Conservation (phyloP, 495 filamentous ascomycete genomes). For the Chaetomidium leptoderma region DNA sequence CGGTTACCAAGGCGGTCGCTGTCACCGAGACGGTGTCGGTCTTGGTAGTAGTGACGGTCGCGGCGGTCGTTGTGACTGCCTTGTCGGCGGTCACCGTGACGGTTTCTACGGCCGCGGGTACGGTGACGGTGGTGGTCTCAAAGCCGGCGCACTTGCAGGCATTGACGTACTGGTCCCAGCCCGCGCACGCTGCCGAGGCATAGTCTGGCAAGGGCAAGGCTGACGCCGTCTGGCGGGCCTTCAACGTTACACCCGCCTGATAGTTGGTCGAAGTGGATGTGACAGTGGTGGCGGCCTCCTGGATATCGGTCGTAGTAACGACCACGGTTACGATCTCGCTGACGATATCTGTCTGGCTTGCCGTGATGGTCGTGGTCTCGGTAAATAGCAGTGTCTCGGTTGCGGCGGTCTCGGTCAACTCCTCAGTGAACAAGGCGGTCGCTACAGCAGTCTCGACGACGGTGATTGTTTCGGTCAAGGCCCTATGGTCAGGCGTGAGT, state of each 20-base stretch:
- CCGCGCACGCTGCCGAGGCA: neutral
- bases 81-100: neutral
- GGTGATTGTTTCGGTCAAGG: slow-evolving; percentile 7
- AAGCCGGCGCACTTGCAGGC: neutral
- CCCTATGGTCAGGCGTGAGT: neutral
- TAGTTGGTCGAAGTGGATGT: neutral
- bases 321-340: neutral
- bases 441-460: slow-evolving; percentile 7
- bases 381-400: slow-evolving; percentile 9
- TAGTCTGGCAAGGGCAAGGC: neutral
- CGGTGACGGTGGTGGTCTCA: slow-evolving; percentile 8
- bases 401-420: slow-evolving; percentile 6
- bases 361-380: slow-evolving; percentile 3
- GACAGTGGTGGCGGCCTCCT: neutral
- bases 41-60: slow-evolving; percentile 1
- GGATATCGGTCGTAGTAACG: neutral
- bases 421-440: slow-evolving; percentile 12
- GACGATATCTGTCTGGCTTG: neutral
- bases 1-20: neutral
- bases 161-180: neutral
- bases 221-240: neutral
- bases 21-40: slow-evolving; percentile 7
- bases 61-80: slow-evolving; percentile 5
- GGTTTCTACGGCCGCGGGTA: neutral
- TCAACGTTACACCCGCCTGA: neutral